Percentiles rank a stretch among this genome's conserved stretches.
These are phyloP conservation scores for Wilcoxina mikolae DNA, from an alignment of 495 filamentous ascomycete genomes.

Conservation along the genomic window DNA sequence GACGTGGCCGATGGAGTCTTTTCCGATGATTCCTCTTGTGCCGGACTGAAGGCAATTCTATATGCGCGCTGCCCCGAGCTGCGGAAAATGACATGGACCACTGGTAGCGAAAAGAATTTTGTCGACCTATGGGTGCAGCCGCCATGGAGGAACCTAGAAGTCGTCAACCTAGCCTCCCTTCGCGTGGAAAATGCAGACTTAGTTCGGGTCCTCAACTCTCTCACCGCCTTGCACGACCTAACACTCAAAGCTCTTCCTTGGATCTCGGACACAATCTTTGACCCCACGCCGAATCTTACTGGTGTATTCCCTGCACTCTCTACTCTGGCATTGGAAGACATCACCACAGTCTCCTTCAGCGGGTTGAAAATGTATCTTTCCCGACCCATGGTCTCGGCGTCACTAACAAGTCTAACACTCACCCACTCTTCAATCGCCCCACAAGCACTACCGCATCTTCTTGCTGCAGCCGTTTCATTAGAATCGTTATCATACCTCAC, in stretches of 20 bases:
- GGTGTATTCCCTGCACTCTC: conserved; percentile 50
- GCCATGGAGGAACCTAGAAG: conserved; percentile 66
- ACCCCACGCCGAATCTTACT: conserved; percentile 45
- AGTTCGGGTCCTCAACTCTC: conserved; percentile 50
- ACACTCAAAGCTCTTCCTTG: conserved; percentile 51
- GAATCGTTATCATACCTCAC: conserved; percentile 27
- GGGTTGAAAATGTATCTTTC: conserved; percentile 54
- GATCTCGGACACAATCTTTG: conserved; percentile 64
- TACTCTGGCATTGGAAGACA: conserved; percentile 46
- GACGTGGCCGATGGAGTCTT: conserved; percentile 83
- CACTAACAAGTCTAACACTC: conserved; percentile 33
- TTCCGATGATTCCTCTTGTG: conserved; percentile 57
- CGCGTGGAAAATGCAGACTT: conserved; percentile 57
- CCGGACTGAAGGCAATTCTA: conserved; percentile 65
- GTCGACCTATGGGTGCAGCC: conserved; percentile 47
- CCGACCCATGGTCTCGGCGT: conserved; percentile 30
- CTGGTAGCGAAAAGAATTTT: conserved; percentile 65
- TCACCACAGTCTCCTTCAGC: conserved; percentile 48
- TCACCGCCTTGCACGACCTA: conserved; percentile 53
- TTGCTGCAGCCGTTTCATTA: conserved; percentile 29
- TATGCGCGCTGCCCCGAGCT: conserved; percentile 69
- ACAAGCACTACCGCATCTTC: conserved; percentile 28
- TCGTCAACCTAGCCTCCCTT: conserved; percentile 57
- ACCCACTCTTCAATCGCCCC: conserved; percentile 50
- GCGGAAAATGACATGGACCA: conserved; percentile 71